Base-by-base conservation (phyloP, 345 rosid genomes). In the Ailanthus altissimus region DNA sequence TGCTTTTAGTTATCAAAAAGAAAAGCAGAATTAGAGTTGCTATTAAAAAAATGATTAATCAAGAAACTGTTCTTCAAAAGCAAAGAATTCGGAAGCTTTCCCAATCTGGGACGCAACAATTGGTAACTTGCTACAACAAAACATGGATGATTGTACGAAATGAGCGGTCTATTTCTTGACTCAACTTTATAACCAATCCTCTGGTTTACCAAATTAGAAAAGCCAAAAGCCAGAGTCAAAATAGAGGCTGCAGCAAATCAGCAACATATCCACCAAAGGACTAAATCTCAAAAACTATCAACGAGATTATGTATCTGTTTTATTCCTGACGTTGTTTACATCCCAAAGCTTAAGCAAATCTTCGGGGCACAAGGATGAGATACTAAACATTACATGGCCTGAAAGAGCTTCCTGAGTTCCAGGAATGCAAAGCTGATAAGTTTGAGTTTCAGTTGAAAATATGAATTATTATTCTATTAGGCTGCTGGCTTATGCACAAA, bases 401-500 rank as follows among this genome's bases (percentile, higher is more conserved):
- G n/a, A 2, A 7, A 26, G 18, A 38, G 12, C 59, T 5, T 40
- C 23, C 26, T 32, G 32, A 66, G 32, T 25, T 21, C 28, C 5
- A 12, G 51, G 53, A 1, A 26, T 28, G 61, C 51, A 51, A 54
- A n/a, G 58, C 25, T 32, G 32, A 40, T 10, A 15, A 43, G 25
- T 13, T 70, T 47, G 45, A n/a, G 67, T 47, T 51, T n/a, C 18
- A 21, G 25, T n/a, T 6, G 9, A 15, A 40, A 61, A 42, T 45
- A 15, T 2, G 32, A 21, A 51, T 40, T 21, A 18, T 53, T 70
- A 16, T 49, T 77, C 5, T 56, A 73, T 61, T 43, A 67, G 51
- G 77, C 57, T 59, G 80, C 25, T 40, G 62, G 81, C 67, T 54
- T 85, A 81, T 83, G 84, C 85, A 88, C 83, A 85, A 42, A 51